phyloP scores from a whole-genome alignment of 2,329 filamentous ascomycete genomes.

The Coccinonectria pachysandricola region DNA sequence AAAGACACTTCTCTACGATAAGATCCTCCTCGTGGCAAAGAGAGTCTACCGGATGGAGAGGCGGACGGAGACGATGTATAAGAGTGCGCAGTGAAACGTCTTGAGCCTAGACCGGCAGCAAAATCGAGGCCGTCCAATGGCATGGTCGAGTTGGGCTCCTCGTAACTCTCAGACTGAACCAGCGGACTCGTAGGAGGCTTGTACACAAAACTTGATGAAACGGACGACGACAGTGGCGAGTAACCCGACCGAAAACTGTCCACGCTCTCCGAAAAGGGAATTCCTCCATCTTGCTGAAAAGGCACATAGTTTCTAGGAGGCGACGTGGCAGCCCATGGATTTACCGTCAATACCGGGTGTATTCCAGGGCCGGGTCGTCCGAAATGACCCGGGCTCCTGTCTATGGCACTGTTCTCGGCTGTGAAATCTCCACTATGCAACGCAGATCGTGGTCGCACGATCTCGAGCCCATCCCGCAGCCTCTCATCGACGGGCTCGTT shows the following conservation, averaged over 20 bases:
- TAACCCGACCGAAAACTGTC: conserved; percentile 34
- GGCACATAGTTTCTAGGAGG: conserved; percentile 42
- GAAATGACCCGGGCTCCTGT: conserved; percentile 3
- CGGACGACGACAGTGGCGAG: conserved; percentile 59
- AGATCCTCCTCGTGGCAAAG: conserved; percentile 18
- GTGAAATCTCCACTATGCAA: conserved; percentile 60
- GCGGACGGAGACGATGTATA: conserved; percentile 38
- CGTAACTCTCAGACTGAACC: conserved; percentile 78
- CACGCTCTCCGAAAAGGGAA: conserved; percentile 20
- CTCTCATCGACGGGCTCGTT: conserved; percentile 26
- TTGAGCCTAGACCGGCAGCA: conserved; percentile 29
- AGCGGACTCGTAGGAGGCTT: conserved; percentile 87
- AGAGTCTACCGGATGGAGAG: conserved; percentile 27
- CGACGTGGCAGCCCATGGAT: conserved; percentile 44
- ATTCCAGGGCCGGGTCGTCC: conserved; percentile 6
- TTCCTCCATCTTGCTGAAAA: conserved; percentile 32
- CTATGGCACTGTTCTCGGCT: conserved; percentile 19
- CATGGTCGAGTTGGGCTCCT: conserved; percentile 53
- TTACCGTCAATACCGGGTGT: conserved; percentile 12
- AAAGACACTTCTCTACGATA: conserved; percentile 49
- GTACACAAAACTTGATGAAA: conserved; percentile 71
- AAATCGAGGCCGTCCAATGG: conserved; percentile 42
- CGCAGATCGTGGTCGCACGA: conserved; percentile 73
- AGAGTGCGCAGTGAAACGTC: conserved; percentile 65
- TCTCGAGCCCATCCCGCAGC: conserved; percentile 48